Percentiles rank a stretch among this genome's conserved stretches.
Conservation (phyloP, 176 grass and related monocot species). For the Thalia dealbata region DNA sequence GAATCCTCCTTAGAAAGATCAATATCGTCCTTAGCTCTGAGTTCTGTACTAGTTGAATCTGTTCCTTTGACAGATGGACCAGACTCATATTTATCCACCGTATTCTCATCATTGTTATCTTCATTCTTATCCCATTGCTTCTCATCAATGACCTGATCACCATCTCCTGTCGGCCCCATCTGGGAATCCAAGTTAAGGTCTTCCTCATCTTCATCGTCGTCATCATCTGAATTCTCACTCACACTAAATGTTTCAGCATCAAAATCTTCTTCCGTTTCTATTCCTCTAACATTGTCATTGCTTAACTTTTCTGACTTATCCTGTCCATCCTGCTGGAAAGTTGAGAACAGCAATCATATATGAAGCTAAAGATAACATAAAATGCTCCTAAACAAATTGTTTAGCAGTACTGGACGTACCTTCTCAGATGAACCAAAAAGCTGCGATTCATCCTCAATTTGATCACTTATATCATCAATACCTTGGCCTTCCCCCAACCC, state of each 20-base stretch:
- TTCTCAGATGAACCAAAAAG: slow-evolving; percentile 46
- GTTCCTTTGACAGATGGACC: slow-evolving; percentile 54
- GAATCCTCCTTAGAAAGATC: slow-evolving; percentile 42
- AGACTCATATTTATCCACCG: slow-evolving; percentile 64
- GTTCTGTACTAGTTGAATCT: slow-evolving; percentile 43
- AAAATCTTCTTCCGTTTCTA: slow-evolving; percentile 75
- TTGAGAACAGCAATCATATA: slow-evolving; percentile 6
- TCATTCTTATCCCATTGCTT: slow-evolving; percentile 74
- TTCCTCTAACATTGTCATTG: slow-evolving; percentile 51
- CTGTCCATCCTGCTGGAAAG: slow-evolving; percentile 38
- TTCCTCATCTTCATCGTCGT: slow-evolving; percentile 37
- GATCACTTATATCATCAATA: slow-evolving; percentile 59
- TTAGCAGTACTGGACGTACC: slow-evolving; percentile 24
- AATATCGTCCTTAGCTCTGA: slow-evolving; percentile 84
- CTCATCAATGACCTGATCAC: slow-evolving; percentile 62
- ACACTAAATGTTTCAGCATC: slow-evolving; percentile 52
- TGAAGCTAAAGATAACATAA: background rate
- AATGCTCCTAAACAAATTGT: background rate
- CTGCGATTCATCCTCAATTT: slow-evolving; percentile 71
- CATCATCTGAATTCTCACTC: slow-evolving; percentile 61
- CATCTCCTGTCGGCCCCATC: slow-evolving; percentile 78
- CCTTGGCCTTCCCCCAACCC: slow-evolving; percentile 93
- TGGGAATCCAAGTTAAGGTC: slow-evolving; percentile 70
- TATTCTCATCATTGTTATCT: slow-evolving; percentile 57
- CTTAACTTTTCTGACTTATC: slow-evolving; percentile 52